Conservation (phyloP, 164 flowering plant species). For the Annona cherimola region DNA sequence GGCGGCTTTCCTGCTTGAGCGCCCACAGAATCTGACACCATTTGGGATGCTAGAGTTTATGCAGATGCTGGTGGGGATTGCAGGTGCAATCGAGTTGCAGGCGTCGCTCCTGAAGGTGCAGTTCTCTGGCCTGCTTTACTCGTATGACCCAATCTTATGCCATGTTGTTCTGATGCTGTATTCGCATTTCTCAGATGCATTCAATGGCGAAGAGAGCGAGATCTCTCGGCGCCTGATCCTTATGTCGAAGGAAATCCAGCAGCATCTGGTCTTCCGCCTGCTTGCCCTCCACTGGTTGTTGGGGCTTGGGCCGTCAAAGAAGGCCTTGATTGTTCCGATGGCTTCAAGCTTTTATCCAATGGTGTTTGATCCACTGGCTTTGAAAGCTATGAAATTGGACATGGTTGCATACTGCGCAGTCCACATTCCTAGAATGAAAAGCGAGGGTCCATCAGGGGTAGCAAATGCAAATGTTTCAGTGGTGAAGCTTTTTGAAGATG, state of each 20-base stretch:
- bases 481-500: constrained; percentile 65
- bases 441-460: constrained; percentile 18
- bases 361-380: constrained; percentile 81
- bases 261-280: constrained; percentile 61
- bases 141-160: constrained; percentile 74
- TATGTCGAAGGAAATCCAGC: constrained; percentile 61
- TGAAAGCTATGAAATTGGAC: constrained; percentile 82
- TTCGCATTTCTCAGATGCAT: constrained; percentile 58
- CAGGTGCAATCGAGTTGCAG: constrained; percentile 68
- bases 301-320: constrained; percentile 44
- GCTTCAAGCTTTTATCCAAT: constrained; percentile 51
- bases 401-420: constrained; percentile 57
- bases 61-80: constrained; percentile 54
- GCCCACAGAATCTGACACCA: constrained; percentile 64
- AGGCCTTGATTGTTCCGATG: constrained; percentile 33
- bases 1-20: constrained; percentile 76
- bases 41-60: constrained; percentile 75
- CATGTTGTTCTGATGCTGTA: constrained; percentile 76
- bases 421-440: constrained; percentile 22
- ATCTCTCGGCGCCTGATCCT: constrained; percentile 56
- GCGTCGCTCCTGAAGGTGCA: constrained; percentile 90
- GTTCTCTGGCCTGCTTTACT: constrained; percentile 79
- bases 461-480: constrained; percentile 20
- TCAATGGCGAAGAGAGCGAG: constrained; percentile 71
- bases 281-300: constrained; percentile 82